Evolutionary conservation across 1,284 basidiomycete species (phyloP), one percentile per base, ranked within the genome.

Genomic region (Cryptococcus jaspeensis): DNA sequence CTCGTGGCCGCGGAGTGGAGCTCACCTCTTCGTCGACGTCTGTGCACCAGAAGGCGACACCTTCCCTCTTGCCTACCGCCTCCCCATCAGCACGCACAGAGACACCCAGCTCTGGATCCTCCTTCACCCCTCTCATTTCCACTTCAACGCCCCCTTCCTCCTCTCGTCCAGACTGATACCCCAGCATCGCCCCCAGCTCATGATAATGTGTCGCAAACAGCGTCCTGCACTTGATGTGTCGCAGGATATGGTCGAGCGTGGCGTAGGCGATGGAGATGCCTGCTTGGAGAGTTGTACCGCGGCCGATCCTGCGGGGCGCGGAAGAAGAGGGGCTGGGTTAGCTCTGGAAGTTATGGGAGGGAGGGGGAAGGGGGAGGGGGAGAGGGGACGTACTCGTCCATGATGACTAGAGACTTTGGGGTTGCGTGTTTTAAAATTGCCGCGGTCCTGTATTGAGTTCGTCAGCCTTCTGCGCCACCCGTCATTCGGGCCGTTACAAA

Each of bases 171-270:
- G 78, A 66, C 15, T 72, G 72, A 65, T 85, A 84, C 0, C 86
- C 86, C 18, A 95, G 80, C 84, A 98, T 87, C 62, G 90, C 87
- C 1, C 88, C 87, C 12, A 99, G 79, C 69, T 97, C 92, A 73
- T 98, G 92, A 69, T 97, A 97, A 76, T 99, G 95, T 12, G 95
- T 99, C 2, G 96, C 95, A 71, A 99, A 99, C 25, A 99, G 79
- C 1, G 89, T 84, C 22, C 92, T 84, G 71, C 89, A 92, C 52
- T 81, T 79, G 68, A 90, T 92, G n/a, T 83, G 78, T 16, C 81
- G 77, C 43, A 88, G 79, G 15, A 99, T 83, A 69, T 95, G 87
- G 69, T 93, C 85, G 13, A 96, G 81, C 1, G 92, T 87, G 0
- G 92, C 90, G 72, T 92, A 98, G 1, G 94, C 93, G 46, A 99